Evolutionary conservation across 2,329 filamentous ascomycete genomes (phyloP).

Genomic region (Cyphellophora europaea): DNA sequence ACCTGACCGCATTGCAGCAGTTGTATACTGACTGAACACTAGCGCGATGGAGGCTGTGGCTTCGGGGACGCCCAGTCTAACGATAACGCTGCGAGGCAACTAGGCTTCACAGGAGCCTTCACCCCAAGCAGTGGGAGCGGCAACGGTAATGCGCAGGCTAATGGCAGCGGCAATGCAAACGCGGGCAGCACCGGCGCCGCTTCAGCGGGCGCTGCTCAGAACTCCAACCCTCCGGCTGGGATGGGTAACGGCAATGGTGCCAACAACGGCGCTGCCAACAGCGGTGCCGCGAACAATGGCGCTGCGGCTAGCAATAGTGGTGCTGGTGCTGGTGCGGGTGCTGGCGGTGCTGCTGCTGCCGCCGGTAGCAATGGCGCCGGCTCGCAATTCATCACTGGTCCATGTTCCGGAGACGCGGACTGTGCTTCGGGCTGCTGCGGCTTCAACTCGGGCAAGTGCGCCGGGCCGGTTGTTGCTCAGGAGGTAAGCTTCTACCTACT

Average conservation of each 20-base stretch:
- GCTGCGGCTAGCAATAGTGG: not conserved
- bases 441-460: slow-evolving; percentile 20
- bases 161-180: not conserved
- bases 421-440: slow-evolving; percentile 22
- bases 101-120: slow-evolving; percentile 5
- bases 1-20: too few relatives aligned
- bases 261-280: slow-evolving; percentile 23
- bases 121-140: not conserved
- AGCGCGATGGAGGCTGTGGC: slow-evolving; percentile 20
- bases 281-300: not conserved
- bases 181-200: not conserved
- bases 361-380: slow-evolving; percentile 4
- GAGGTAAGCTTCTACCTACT: slow-evolving; percentile 24
- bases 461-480: slow-evolving; percentile 18
- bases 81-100: slow-evolving; percentile 16
- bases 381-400: slow-evolving; percentile 22
- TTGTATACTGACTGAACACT: too few relatives aligned
- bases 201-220: not conserved
- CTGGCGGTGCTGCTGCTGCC: not conserved
- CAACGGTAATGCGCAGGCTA: not conserved
- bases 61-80: slow-evolving; percentile 18
- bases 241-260: slow-evolving; percentile 3
- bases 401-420: slow-evolving; percentile 19
- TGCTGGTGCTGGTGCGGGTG: not conserved
- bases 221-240: not conserved